These are phyloP conservation scores for Aspergillus brunneoviolaceus DNA, from an alignment of 2,329 filamentous ascomycete species.

Conservation along the genomic window DNA sequence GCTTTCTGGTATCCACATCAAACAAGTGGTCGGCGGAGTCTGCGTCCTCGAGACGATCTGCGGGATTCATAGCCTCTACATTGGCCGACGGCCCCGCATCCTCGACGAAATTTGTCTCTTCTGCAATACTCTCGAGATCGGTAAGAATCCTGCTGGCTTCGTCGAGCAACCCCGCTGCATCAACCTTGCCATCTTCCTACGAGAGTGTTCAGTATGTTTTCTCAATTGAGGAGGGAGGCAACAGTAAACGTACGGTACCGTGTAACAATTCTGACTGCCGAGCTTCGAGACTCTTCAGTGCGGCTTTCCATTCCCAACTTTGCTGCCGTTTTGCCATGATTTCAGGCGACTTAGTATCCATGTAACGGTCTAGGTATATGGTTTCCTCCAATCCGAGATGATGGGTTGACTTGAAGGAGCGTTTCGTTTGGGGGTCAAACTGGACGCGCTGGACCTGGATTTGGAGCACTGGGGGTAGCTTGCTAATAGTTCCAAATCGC, in stretches of 20 bases:
- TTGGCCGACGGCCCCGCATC: conserved; percentile 19
- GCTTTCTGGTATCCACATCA: conserved; percentile 43
- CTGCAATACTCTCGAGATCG: conserved; percentile 42
- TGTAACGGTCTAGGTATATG: conserved; percentile 85
- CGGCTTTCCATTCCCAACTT: conserved; percentile 72
- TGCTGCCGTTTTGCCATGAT: conserved; percentile 65
- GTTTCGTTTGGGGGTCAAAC: conserved; percentile 62
- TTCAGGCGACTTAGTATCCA: conserved; percentile 61
- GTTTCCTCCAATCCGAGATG: conserved; percentile 76
- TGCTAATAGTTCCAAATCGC: conserved; percentile 69
- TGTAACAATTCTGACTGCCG: conserved; percentile 45
- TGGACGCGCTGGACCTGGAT: conserved; percentile 84
- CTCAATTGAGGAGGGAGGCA: background rate
- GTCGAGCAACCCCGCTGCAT: conserved; percentile 34
- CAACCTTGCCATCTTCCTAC: conserved; percentile 26
- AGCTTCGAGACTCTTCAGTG: conserved; percentile 57
- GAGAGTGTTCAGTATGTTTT: conserved; percentile 8
- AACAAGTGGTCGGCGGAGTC: conserved; percentile 40
- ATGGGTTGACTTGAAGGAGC: conserved; percentile 70
- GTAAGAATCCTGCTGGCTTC: conserved; percentile 45
- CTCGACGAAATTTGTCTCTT: conserved; percentile 27
- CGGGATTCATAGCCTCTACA: background rate
- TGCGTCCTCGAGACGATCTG: conserved; percentile 15
- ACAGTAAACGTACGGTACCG: conserved; percentile 28
- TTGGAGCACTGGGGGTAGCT: conserved; percentile 81